phyloP scores from a whole-genome alignment of 176 grass and related monocot species.

The Rhynchospora pubera region DNA sequence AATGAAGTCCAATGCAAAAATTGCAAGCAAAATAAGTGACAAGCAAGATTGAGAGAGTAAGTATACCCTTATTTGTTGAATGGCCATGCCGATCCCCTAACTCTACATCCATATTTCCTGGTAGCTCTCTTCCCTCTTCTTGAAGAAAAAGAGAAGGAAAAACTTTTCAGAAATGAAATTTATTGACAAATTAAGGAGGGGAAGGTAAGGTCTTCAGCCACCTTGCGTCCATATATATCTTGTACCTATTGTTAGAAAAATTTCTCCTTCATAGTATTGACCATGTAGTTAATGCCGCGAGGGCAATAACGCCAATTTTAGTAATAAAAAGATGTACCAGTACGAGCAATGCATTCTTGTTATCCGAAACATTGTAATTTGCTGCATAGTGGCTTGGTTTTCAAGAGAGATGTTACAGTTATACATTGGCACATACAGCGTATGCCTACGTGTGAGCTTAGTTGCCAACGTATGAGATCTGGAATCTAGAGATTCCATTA shows the following conservation, averaged over 20 bases:
- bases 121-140: slow-evolving; percentile 1
- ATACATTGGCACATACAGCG: background rate
- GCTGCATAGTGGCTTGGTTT: background rate
- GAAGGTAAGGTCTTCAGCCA: background rate
- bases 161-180: background rate
- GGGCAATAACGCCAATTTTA: background rate
- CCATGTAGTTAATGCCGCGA: background rate
- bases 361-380: background rate
- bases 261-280: background rate
- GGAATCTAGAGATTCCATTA: background rate
- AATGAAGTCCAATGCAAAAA: too few species aligned
- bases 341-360: background rate
- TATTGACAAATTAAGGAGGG: background rate
- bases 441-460: background rate
- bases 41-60: background rate
- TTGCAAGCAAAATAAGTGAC: too few species aligned
- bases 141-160: background rate
- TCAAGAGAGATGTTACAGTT: background rate
- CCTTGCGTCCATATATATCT: slow-evolving; percentile 9
- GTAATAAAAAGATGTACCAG: background rate
- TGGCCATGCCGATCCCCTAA: background rate
- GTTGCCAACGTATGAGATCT: background rate
- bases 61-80: background rate
- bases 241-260: slow-evolving; percentile 6
- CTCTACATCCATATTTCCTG: slow-evolving; percentile 15